Evolutionary conservation across 2,329 filamentous ascomycete species (phyloP), one percentile per base, ranked within the genome.

Genomic region (Fusarium fujikuroi): DNA sequence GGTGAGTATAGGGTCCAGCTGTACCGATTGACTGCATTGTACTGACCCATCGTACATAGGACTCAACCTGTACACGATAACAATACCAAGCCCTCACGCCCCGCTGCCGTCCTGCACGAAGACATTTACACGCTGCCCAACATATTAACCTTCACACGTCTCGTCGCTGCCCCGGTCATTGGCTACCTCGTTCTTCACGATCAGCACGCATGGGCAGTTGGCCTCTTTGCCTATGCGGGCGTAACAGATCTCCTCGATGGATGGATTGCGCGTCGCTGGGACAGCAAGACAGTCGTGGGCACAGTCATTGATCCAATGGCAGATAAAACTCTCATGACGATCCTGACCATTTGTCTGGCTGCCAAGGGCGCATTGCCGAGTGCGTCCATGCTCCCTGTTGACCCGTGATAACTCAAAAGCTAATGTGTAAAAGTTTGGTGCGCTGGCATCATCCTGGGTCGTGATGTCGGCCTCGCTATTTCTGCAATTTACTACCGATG

Each of bases 111-210:
- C 54, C 57, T 72, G 37, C 71, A 92, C 80, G 96, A 99, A 83
- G 95, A 99, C 80, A 97, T 99, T 79, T 98, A 97, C 85, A 99
- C 94, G 40, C 80, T 99, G n/a, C 96, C 96, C 44, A 99, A 99
- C 80, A 87, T 97, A 70, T 88, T 99, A 60, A 99, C 96, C 3
- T 91, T 95, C 75, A 93, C 94, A 5, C 93, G 96, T 6, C 89
- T 99, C 43, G 80, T 93, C 57, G 92, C 93, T 3, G 93, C 96
- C 2, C 96, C 96, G 0, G 86, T 93, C 36, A 90, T 98, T 52
- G 96, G 95, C 63, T 98, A 97, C 80, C 90, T 96, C 28, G 92
- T 99, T 65, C 87, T 98, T 6, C 89, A 97, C 75, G 92, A 96
- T 79, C 88, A 95, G 47, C 92, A 97, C 80, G 87, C 89, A 37